phyloP scores from a whole-genome alignment of 371 early-diverging fungal genomes.

The Choanephora cucurbitarum region DNA sequence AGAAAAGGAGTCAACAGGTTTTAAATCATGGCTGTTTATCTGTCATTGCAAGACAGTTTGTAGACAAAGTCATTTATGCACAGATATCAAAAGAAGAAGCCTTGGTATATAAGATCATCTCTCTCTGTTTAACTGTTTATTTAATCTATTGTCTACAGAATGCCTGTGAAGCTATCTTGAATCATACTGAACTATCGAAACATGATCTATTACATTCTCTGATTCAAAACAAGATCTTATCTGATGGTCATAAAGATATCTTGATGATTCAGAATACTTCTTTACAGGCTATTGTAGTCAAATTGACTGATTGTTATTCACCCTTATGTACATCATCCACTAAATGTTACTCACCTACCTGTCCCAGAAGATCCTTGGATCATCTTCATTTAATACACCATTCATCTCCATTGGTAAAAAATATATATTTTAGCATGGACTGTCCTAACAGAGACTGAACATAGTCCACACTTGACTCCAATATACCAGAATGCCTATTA shows the following conservation, averaged over 20 bases:
- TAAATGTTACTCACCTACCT: slow-evolving; percentile 19
- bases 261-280: slow-evolving; percentile 11
- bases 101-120: too few species aligned
- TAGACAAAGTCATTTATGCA: slow-evolving; percentile 24
- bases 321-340: slow-evolving; percentile 11
- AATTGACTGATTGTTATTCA: slow-evolving; percentile 15
- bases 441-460: too few species aligned
- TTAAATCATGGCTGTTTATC: slow-evolving; percentile 14
- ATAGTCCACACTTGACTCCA: slow-evolving; percentile 2
- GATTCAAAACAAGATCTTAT: slow-evolving; percentile 6
- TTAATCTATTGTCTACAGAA: too few species aligned
- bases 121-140: too few species aligned
- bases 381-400: slow-evolving; percentile 2
- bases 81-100: slow-evolving; percentile 23
- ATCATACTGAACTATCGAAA: slow-evolving; percentile 1
- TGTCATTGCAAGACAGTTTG: slow-evolving; percentile 13
- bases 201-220: slow-evolving; percentile 13
- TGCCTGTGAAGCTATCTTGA: slow-evolving; percentile 14
- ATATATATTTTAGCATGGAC: too few species aligned
- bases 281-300: slow-evolving; percentile 11
- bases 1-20: too few species aligned
- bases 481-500: slow-evolving; percentile 15
- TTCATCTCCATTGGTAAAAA: too few species aligned
- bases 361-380: slow-evolving; percentile 3
- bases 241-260: slow-evolving; percentile 9